Percentiles rank a stretch among this genome's conserved stretches.
Evolutionary conservation across 768 basidiomycete genomes (phyloP).

Genomic region (Pisolithus microcarpus): DNA sequence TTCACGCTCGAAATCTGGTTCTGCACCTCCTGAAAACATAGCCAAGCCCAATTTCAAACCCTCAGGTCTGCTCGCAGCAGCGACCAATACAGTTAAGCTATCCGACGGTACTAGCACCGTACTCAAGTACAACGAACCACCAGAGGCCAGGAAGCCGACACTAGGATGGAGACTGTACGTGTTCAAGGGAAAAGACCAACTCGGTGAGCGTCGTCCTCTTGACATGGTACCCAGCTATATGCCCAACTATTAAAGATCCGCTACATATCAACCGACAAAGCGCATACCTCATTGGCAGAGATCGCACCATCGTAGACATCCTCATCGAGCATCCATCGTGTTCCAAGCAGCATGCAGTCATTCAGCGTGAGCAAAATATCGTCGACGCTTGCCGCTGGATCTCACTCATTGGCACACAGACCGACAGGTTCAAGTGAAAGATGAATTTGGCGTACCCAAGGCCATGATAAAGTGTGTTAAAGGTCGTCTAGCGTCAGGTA

Average conservation of each 20-base stretch:
- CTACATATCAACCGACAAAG: conserved; percentile 92
- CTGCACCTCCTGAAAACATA: conserved; percentile 45
- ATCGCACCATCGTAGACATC: conserved; percentile 80
- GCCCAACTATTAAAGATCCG: conserved; percentile 47
- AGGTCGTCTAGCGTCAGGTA: conserved; percentile 1
- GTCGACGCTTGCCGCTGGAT: neutral
- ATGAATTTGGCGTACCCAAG: conserved; percentile 79
- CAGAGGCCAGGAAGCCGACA: conserved; percentile 89
- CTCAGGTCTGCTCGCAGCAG: conserved; percentile 90
- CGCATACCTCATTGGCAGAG: conserved; percentile 89
- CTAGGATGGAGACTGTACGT: conserved; percentile 94
- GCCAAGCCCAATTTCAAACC: conserved; percentile 84
- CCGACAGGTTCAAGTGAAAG: conserved; percentile 78
- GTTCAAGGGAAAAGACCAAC: conserved; percentile 91
- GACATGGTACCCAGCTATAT: neutral
- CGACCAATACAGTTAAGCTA: conserved; percentile 83
- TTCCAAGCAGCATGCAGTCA: conserved; percentile 96
- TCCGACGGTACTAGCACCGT: conserved; percentile 73
- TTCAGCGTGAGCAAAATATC: conserved; percentile 63
- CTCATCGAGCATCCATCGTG: conserved; percentile 93
- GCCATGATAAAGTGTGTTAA: conserved; percentile 71
- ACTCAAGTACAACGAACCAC: conserved; percentile 97
- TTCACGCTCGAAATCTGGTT: conserved; percentile 30
- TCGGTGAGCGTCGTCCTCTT: conserved; percentile 52
- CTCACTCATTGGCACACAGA: conserved; percentile 35